These are phyloP conservation scores for Ganoderma lucidum DNA, from an alignment of 1,284 basidiomycete species.

Conservation along the genomic window DNA sequence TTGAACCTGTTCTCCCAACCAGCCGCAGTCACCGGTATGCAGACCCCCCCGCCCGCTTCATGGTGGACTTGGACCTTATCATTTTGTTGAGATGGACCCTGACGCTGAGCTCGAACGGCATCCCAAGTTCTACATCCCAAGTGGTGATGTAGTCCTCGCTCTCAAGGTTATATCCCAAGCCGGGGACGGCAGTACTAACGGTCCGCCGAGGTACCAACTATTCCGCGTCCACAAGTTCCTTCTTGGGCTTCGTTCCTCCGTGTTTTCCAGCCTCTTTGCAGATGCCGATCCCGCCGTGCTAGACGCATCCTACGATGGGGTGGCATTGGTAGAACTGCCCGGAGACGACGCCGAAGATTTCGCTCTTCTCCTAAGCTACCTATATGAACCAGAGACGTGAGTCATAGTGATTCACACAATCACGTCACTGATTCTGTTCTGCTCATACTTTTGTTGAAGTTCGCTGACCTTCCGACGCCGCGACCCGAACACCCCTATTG, in stretches of 20 bases:
- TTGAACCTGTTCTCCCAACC: no score
- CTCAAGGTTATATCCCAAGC: no score
- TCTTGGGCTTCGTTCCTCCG: neutral
- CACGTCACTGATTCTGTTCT: no score
- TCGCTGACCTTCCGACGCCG: neutral
- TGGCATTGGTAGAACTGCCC: neutral
- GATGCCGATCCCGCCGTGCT: neutral
- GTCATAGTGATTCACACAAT: neutral
- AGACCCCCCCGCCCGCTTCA: no score
- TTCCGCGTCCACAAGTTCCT: neutral
- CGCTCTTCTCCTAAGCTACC: neutral
- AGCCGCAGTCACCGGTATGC: no score
- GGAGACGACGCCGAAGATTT: neutral
- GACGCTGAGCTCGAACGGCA: no score
- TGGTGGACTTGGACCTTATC: no score
- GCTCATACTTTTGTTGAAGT: neutral
- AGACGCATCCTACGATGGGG: neutral
- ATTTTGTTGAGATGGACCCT: no score
- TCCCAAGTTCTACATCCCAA: no score
- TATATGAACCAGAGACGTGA: neutral
- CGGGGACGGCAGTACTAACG: no score
- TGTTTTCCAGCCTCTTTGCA: neutral
- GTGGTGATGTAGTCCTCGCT: no score
- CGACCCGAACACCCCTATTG: neutral
- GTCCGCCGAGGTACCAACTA: neutral